Evolutionary conservation across 305 asterid species (phyloP).

Genomic region (Salvia sclarea): DNA sequence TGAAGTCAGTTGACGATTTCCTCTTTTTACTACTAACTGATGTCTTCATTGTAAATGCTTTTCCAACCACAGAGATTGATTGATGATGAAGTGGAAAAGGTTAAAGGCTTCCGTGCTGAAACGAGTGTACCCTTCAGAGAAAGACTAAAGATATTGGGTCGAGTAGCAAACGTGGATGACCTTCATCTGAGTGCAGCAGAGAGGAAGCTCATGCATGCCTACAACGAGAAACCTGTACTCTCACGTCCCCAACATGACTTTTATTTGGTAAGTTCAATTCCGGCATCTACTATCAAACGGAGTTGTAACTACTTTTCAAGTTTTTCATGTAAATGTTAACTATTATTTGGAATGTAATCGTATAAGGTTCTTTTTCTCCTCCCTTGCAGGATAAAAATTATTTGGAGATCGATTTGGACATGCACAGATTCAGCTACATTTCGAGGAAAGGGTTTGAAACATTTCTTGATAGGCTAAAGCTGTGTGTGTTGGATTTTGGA

Average conservation of each 20-base stretch:
- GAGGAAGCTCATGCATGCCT: conserved; percentile 96
- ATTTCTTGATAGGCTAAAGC: conserved; percentile 82
- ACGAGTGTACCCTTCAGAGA: conserved; percentile 77
- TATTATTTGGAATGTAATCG: not conserved
- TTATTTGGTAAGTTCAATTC: conserved; percentile 49
- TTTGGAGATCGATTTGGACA: conserved; percentile 91
- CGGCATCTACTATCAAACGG: not conserved
- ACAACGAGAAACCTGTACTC: conserved; percentile 95
- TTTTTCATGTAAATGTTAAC: not conserved
- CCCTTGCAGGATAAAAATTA: conserved; percentile 79
- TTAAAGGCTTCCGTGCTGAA: conserved; percentile 78
- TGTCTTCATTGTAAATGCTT: conserved; percentile 18
- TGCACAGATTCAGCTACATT: conserved; percentile 97
- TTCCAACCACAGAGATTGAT: conserved; percentile 58
- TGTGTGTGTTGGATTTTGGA: conserved; percentile 84
- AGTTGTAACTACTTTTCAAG: not conserved
- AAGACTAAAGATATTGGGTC: conserved; percentile 91
- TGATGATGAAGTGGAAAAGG: conserved; percentile 83
- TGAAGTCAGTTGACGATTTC: not conserved
- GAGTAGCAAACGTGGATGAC: conserved; percentile 86
- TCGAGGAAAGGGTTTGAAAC: conserved; percentile 92
- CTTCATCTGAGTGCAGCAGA: conserved; percentile 86
- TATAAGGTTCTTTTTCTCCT: not conserved
- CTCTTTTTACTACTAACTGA: not conserved
- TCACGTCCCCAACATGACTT: conserved; percentile 97